Evolutionary conservation across 1,139 yeast species (phyloP).

Genomic region (Magnusiomyces magnusii): DNA sequence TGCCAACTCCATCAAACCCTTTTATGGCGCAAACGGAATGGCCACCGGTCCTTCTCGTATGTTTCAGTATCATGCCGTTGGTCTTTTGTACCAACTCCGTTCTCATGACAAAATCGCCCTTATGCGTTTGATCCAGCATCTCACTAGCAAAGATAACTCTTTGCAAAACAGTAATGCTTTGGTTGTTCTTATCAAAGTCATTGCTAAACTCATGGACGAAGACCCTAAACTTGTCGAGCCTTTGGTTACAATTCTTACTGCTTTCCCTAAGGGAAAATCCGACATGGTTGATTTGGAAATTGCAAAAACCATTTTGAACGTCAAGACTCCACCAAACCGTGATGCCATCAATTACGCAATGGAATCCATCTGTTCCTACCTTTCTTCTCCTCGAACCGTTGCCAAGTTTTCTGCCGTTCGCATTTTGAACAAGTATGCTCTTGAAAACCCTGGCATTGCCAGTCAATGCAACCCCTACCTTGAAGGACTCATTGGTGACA

Average conservation of each 20-base stretch:
- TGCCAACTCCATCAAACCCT: constrained; percentile 42
- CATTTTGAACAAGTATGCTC: constrained; percentile 75
- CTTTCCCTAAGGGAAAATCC: constrained; percentile 71
- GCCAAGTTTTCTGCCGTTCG: constrained; percentile 92
- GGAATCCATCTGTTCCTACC: constrained; percentile 61
- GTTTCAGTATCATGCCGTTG: constrained; percentile 94
- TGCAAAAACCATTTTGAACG: constrained; percentile 64
- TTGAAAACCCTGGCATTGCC: constrained; percentile 71
- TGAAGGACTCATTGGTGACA: constrained; percentile 78
- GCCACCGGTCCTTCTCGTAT: constrained; percentile 43
- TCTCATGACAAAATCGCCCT: constrained; percentile 92
- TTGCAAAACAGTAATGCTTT: constrained; percentile 50
- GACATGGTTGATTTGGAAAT: constrained; percentile 94
- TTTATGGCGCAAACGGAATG: constrained; percentile 32
- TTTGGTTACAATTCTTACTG: constrained; percentile 56
- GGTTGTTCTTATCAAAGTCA: constrained; percentile 77
- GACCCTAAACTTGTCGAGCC: constrained; percentile 40
- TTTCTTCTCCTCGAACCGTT: constrained; percentile 84
- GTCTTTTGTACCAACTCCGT: constrained; percentile 78
- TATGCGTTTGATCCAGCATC: constrained; percentile 80
- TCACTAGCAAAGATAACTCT: constrained; percentile 45
- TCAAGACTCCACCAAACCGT: constrained; percentile 54
- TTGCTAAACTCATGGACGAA: constrained; percentile 63
- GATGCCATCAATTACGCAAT: constrained; percentile 56
- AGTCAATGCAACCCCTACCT: constrained; percentile 72